Conservation (phyloP, 2,329 filamentous ascomycete species). For the Aureobasidium lini region DNA sequence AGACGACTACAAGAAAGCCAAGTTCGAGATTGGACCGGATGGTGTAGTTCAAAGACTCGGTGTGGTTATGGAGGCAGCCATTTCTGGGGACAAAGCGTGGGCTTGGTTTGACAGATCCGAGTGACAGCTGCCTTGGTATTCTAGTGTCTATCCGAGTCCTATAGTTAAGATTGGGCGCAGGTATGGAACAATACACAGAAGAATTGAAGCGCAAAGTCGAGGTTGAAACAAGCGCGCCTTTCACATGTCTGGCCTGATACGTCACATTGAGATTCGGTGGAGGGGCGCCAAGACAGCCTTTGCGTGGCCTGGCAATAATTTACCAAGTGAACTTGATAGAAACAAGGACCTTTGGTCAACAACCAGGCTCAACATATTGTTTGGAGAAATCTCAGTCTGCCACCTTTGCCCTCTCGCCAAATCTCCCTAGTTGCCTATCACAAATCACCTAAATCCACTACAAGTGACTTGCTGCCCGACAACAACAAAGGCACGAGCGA, state of each 20-base stretch:
- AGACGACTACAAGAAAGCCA: constrained; percentile 12
- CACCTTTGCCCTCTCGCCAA: too few species aligned
- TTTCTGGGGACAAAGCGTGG: constrained; percentile 14
- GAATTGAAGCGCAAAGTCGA: too few species aligned
- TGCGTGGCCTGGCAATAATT: not conserved
- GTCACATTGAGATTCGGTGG: not conserved
- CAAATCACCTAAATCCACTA: not conserved
- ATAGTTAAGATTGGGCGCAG: too few species aligned
- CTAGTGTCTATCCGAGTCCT: too few species aligned
- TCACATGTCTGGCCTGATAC: constrained; percentile 2
- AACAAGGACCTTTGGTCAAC: not conserved
- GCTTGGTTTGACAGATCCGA: constrained; percentile 8
- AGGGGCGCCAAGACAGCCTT: not conserved
- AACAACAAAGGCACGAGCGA: not conserved
- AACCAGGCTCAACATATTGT: not conserved
- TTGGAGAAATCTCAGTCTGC: not conserved
- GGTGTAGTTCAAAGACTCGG: constrained; percentile 13
- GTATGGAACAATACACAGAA: not conserved
- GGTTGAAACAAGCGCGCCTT: not conserved
- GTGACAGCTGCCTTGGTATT: not conserved
- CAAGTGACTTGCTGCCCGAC: not conserved
- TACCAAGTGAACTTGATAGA: not conserved
- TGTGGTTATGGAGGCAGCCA: constrained; percentile 7
- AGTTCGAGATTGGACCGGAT: constrained; percentile 16
- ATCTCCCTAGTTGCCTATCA: not conserved